Percentiles rank a stretch among this genome's conserved stretches.
phyloP scores from a whole-genome alignment of 371 early-diverging fungal genomes.

The Funneliformis caledonium region DNA sequence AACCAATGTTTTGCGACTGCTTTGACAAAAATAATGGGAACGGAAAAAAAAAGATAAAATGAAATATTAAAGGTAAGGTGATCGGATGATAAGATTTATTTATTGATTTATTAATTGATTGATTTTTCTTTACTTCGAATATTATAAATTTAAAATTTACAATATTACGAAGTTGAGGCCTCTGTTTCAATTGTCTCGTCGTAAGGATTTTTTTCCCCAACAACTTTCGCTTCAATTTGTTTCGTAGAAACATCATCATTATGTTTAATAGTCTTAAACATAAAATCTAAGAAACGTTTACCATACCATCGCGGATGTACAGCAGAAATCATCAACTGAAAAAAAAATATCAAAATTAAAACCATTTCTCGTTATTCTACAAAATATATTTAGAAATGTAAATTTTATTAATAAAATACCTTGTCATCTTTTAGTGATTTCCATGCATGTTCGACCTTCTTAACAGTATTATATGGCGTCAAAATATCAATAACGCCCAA shows the following conservation, averaged over 20 bases:
- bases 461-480: conserved; percentile 86
- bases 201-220: neutral
- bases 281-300: conserved; percentile 84
- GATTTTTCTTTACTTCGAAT: too few relatives aligned
- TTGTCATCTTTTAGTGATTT: conserved; percentile 81
- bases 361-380: neutral
- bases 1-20: neutral
- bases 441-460: conserved; percentile 85
- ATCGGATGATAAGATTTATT: too few relatives aligned
- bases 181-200: neutral
- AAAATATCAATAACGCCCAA: conserved; percentile 96
- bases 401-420: conserved; percentile 46
- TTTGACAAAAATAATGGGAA: neutral
- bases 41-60: neutral
- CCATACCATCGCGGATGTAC: conserved; percentile 87
- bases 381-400: neutral
- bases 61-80: neutral
- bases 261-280: conserved; percentile 47
- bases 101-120: too few relatives aligned
- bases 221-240: neutral
- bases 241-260: neutral
- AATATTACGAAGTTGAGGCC: neutral
- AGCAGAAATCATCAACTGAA: conserved; percentile 78
- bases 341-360: conserved; percentile 24
- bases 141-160: neutral